Percentiles rank a stretch among this genome's conserved stretches.
These are phyloP conservation scores for Colletotrichum paranaense DNA, from an alignment of 2,329 filamentous ascomycete species.

Conservation along the genomic window DNA sequence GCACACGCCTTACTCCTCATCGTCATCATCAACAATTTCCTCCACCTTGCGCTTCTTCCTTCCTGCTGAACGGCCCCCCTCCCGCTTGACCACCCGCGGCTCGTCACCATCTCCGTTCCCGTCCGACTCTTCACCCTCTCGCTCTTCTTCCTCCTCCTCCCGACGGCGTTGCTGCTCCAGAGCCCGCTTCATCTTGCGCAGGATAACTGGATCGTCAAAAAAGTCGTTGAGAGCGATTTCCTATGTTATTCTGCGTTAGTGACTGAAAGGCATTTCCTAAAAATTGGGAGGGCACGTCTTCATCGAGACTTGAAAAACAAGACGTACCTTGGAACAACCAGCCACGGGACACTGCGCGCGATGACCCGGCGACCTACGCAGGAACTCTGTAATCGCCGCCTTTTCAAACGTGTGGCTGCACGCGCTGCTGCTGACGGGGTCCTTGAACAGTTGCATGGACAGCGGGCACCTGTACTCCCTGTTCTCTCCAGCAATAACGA, in stretches of 20 bases:
- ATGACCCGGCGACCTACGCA: constrained; percentile 53
- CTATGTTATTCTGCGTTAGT: constrained; percentile 45
- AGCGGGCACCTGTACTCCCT: constrained; percentile 77
- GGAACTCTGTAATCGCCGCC: constrained; percentile 66
- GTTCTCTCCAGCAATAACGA: constrained; percentile 72
- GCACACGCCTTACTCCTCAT: constrained; percentile 25
- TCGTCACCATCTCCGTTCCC: constrained; percentile 1
- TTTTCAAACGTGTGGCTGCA: constrained; percentile 82
- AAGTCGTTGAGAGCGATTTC: constrained; percentile 64
- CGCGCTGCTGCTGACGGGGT: constrained; percentile 74
- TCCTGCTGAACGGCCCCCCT: neutral
- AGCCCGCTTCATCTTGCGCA: constrained; percentile 68
- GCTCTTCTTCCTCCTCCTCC: constrained; percentile 56
- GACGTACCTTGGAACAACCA: constrained; percentile 69
- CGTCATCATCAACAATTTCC: constrained; percentile 7
- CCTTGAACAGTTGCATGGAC: constrained; percentile 70
- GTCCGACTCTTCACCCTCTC: constrained; percentile 38
- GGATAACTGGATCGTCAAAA: constrained; percentile 64
- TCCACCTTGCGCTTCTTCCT: constrained; percentile 22
- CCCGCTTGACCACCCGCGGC: constrained; percentile 14
- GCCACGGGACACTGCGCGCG: constrained; percentile 70
- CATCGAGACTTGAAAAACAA: neutral
- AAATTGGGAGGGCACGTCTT: too few species aligned
- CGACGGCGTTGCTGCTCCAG: constrained; percentile 52
- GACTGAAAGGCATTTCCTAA: neutral